Evolutionary conservation across 352 stramenopile species (phyloP).

Genomic region (Aphanomyces invadans): DNA sequence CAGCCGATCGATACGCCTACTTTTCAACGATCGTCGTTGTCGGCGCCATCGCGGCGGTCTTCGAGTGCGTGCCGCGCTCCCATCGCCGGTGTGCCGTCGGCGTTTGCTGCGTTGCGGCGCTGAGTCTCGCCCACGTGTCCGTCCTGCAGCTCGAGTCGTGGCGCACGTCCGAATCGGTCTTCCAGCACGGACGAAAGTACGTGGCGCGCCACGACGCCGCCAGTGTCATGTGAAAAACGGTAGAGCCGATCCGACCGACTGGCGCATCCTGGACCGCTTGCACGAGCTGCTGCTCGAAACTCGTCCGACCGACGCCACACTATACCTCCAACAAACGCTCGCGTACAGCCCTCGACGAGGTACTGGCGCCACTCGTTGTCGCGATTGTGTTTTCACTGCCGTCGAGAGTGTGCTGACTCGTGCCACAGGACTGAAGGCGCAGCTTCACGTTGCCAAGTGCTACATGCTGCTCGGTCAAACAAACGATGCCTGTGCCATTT

Average conservation of each 20-base stretch:
- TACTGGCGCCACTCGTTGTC: background rate
- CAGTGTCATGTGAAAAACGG: slow-evolving; percentile 4
- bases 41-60: slow-evolving; percentile 24
- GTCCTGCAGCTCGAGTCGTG: slow-evolving; percentile 30
- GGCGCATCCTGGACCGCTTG: slow-evolving; percentile 36
- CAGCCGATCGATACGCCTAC: slow-evolving; percentile 60
- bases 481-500: slow-evolving; percentile 2
- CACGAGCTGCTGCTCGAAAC: background rate
- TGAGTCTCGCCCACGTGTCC: slow-evolving; percentile 27
- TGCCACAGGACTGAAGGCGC: slow-evolving; percentile 1
- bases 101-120: slow-evolving; percentile 21
- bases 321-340: background rate
- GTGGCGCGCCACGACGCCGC: too few species aligned
- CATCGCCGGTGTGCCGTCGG: slow-evolving; percentile 1
- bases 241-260: slow-evolving; percentile 46
- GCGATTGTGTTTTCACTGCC: background rate
- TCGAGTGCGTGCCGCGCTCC: background rate
- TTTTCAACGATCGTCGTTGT: slow-evolving; percentile 40
- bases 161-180: slow-evolving; percentile 35
- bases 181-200: slow-evolving; percentile 32
- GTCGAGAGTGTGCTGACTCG: background rate
- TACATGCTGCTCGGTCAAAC: background rate
- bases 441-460: slow-evolving; percentile 6
- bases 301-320: background rate
- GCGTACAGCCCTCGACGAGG: background rate